A percentile compares a stretch with the other conserved stretches of the same genome.
These are phyloP conservation scores for Alternaria arborescens DNA, from an alignment of 2,329 filamentous ascomycete species.

Conservation along the genomic window DNA sequence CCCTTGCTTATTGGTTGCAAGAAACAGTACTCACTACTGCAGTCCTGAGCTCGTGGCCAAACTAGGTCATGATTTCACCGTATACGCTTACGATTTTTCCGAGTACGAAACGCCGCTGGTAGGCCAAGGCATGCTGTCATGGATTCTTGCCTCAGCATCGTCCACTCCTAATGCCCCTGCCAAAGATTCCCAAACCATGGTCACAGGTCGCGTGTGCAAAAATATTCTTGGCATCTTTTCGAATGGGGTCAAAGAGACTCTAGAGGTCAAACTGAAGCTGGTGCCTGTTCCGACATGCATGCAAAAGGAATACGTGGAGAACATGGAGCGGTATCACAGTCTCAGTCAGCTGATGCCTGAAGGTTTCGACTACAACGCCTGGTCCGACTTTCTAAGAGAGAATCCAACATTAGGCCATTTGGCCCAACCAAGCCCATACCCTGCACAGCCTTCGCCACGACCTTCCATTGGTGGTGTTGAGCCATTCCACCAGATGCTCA, in stretches of 20 bases:
- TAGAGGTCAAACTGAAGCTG: constrained; percentile 91
- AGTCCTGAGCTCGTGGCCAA: constrained; percentile 87
- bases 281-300: constrained; percentile 75
- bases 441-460: constrained; percentile 29
- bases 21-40: constrained; percentile 44
- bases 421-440: constrained; percentile 36
- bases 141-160: constrained; percentile 73
- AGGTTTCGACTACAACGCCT: constrained; percentile 75
- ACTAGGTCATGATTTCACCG: constrained; percentile 84
- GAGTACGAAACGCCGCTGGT: constrained; percentile 93
- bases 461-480: constrained; percentile 43
- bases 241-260: constrained; percentile 82
- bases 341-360: constrained; percentile 65
- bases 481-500: constrained; percentile 50
- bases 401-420: constrained; percentile 62
- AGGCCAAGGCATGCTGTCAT: constrained; percentile 93
- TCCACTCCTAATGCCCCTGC: constrained; percentile 63
- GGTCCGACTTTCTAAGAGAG: constrained; percentile 78
- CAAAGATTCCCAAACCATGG: constrained; percentile 72
- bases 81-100: constrained; percentile 96
- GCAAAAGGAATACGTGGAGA: constrained; percentile 68
- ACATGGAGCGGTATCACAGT: constrained; percentile 68
- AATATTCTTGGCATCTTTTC: constrained; percentile 86
- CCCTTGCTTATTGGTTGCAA: constrained; percentile 17
- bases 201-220: constrained; percentile 89